Conservation (phyloP, 257 asterid species). For the Jaltomata sinuosa region DNA sequence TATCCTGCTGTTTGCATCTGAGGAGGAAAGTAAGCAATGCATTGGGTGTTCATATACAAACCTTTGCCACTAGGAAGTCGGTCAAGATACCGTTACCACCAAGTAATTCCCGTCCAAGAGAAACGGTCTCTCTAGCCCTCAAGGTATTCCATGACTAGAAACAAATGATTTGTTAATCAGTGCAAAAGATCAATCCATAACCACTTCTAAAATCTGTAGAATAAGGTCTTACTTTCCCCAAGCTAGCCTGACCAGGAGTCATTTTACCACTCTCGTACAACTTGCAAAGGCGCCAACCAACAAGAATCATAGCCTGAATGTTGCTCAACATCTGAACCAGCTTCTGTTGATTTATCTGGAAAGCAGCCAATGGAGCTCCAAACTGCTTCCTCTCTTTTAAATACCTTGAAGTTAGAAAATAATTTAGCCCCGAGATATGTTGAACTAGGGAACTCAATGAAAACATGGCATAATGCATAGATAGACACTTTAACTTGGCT, state of each 20-base stretch:
- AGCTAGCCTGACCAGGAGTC: constrained; percentile 96
- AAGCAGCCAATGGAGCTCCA: constrained; percentile 93
- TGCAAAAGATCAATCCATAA: not conserved
- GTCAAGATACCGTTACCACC: constrained; percentile 88
- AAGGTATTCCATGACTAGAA: constrained; percentile 73
- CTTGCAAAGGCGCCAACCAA: constrained; percentile 97
- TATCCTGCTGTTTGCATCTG: not conserved
- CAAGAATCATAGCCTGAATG: constrained; percentile 76
- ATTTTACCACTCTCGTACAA: constrained; percentile 82
- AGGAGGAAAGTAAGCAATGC: not conserved
- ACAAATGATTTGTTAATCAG: not conserved
- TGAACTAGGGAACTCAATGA: not conserved
- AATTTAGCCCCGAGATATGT: not conserved
- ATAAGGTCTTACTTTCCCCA: constrained; percentile 62
- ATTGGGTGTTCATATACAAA: constrained; percentile 1
- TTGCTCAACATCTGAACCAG: constrained; percentile 79
- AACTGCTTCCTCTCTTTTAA: constrained; percentile 94
- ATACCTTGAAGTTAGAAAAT: constrained; percentile 40
- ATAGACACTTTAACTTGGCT: no score
- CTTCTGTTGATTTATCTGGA: constrained; percentile 87
- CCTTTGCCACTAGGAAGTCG: constrained; percentile 88
- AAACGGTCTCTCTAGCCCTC: constrained; percentile 77
- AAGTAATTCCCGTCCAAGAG: constrained; percentile 86
- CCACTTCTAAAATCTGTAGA: not conserved
- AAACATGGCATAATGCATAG: not conserved